Evolutionary conservation across 2,329 filamentous ascomycete genomes (phyloP).

Genomic region (Pseudogymnoascus sp.): DNA sequence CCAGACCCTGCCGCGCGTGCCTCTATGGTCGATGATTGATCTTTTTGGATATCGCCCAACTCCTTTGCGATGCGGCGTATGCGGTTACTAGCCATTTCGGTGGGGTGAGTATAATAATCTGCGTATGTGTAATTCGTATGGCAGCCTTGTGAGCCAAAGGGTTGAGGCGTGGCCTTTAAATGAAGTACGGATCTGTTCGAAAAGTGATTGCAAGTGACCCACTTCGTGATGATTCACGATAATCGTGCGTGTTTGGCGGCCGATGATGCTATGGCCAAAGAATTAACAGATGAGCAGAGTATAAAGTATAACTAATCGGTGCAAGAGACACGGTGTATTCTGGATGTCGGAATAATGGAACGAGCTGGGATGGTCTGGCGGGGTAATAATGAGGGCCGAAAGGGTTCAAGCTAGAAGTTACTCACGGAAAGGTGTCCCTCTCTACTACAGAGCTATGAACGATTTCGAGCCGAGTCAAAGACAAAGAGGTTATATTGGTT

Average conservation of each 20-base stretch:
- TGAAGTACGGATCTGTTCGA: not conserved
- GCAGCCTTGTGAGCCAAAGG: not conserved
- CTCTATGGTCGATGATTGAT: constrained; percentile 68
- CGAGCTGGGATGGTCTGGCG: not conserved
- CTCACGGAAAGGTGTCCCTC: not conserved
- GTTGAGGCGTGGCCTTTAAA: not conserved
- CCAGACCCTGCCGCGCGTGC: constrained; percentile 52
- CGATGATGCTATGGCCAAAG: not conserved
- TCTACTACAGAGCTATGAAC: not conserved
- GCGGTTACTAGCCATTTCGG: constrained; percentile 22
- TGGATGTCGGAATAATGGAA: not conserved
- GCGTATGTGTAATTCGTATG: constrained; percentile 3
- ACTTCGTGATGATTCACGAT: constrained; percentile 4
- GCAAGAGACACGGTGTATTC: not conserved
- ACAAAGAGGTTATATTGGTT: not conserved
- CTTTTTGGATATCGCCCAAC: constrained; percentile 63
- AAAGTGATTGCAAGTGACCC: constrained; percentile 3
- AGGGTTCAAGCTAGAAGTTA: not conserved
- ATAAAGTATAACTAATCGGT: not conserved
- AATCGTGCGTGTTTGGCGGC: not conserved
- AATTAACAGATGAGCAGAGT: not conserved
- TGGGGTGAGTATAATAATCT: not conserved
- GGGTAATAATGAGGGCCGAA: not conserved
- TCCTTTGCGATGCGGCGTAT: constrained; percentile 61
- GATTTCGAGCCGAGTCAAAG: not conserved